These are phyloP conservation scores for Ogataea philodendri DNA, from an alignment of 805 yeast species.

Conservation along the genomic window DNA sequence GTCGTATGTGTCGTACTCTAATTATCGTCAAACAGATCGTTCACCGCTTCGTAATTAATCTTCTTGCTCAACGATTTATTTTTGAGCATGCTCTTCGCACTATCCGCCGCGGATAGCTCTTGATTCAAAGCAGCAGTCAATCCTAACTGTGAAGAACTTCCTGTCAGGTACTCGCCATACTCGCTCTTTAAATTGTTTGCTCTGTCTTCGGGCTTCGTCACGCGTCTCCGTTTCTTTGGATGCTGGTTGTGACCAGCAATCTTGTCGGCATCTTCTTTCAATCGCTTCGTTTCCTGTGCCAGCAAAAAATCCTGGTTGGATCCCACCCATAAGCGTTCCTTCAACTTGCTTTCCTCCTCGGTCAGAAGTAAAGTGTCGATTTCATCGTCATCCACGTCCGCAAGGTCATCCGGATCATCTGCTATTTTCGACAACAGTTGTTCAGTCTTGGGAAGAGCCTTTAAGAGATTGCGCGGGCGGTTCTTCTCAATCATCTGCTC, in stretches of 20 bases:
- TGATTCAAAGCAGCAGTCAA: slow-evolving; percentile 46
- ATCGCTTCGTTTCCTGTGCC: slow-evolving; percentile 79
- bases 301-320: slow-evolving; percentile 81
- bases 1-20: slow-evolving; percentile 2
- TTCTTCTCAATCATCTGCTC: slow-evolving; percentile 41
- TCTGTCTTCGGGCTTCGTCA: slow-evolving; percentile 29
- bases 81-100: slow-evolving; percentile 72
- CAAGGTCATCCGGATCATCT: slow-evolving; percentile 60
- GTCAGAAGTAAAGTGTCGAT: slow-evolving; percentile 58
- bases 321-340: slow-evolving; percentile 87
- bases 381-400: slow-evolving; percentile 85
- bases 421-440: slow-evolving; percentile 51
- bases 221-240: slow-evolving; percentile 44
- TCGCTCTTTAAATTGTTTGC: slow-evolving; percentile 26
- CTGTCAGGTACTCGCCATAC: slow-evolving; percentile 26
- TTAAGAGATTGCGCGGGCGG: slow-evolving; percentile 54
- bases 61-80: slow-evolving; percentile 81
- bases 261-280: slow-evolving; percentile 83
- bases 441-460: slow-evolving; percentile 53
- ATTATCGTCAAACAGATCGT: slow-evolving; percentile 42
- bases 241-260: slow-evolving; percentile 70
- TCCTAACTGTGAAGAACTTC: slow-evolving; percentile 27
- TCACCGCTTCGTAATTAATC: slow-evolving; percentile 83
- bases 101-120: slow-evolving; percentile 66
- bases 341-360: slow-evolving; percentile 66